Percentiles rank a stretch among this genome's conserved stretches.
phyloP scores from a whole-genome alignment of 139 green algal genomes.

The Chlamydomonas incerta region DNA sequence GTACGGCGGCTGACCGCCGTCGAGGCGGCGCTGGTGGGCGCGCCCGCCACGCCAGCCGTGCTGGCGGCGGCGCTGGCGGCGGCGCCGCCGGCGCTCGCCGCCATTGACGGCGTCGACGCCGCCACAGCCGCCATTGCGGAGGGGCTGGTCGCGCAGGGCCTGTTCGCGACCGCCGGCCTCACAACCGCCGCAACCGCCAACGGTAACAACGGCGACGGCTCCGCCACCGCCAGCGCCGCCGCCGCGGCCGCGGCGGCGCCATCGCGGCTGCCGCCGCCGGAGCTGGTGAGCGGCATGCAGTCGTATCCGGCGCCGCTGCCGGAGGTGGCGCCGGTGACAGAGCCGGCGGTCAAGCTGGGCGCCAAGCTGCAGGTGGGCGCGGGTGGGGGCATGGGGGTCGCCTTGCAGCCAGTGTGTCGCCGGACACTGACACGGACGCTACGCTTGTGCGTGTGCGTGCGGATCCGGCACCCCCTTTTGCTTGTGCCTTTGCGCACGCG shows the following conservation, averaged over 20 bases:
- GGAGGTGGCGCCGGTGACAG: conserved; percentile 41
- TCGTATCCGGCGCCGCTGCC: conserved; percentile 30
- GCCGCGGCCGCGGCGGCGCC: neutral
- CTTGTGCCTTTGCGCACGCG: no score
- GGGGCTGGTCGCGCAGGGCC: conserved; percentile 60
- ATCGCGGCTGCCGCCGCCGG: conserved; percentile 36
- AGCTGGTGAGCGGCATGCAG: conserved; percentile 40
- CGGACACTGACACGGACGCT: no score
- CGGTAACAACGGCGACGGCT: no score
- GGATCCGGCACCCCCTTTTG: neutral
- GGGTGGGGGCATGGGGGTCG: no score
- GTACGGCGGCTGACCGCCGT: neutral
- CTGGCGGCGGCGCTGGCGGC: conserved; percentile 22
- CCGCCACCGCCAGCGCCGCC: no score
- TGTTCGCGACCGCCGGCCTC: conserved; percentile 41
- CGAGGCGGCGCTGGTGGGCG: conserved; percentile 28
- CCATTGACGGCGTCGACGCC: neutral
- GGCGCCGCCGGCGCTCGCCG: conserved; percentile 4
- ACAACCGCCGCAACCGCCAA: neutral
- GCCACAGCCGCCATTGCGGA: conserved; percentile 1
- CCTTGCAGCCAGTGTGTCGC: no score
- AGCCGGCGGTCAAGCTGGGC: conserved; percentile 61
- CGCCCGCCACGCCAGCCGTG: neutral
- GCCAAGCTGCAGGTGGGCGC: conserved; percentile 57
- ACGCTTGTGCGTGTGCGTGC: neutral